phyloP scores from a whole-genome alignment of 2,329 filamentous ascomycete genomes.

The Mycosphaerella sp. region DNA sequence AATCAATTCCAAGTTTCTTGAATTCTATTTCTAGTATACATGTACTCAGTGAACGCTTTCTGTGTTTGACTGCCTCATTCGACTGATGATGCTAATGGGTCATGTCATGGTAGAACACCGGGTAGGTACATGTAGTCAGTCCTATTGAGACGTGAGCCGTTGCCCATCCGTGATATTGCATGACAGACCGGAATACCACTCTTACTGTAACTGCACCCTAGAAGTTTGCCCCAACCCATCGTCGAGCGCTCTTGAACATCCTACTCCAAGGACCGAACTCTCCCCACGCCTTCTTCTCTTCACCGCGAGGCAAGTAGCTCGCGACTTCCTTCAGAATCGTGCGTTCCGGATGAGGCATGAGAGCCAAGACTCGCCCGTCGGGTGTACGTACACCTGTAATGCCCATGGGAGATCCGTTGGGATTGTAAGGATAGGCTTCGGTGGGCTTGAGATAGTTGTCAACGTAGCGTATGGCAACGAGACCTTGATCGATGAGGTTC shows the following conservation, averaged over 20 bases:
- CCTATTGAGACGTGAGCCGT: too few relatives aligned
- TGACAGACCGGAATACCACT: too few relatives aligned
- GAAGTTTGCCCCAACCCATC: slow-evolving; percentile 57
- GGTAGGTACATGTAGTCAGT: too few relatives aligned
- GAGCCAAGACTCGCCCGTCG: slow-evolving; percentile 73
- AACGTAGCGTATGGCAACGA: slow-evolving; percentile 75
- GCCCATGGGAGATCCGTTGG: slow-evolving; percentile 75
- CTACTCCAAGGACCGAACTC: slow-evolving; percentile 79
- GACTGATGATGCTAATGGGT: too few relatives aligned
- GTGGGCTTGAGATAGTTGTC: slow-evolving; percentile 74
- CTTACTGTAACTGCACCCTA: too few relatives aligned
- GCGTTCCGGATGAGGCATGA: slow-evolving; percentile 95
- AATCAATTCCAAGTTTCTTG: too few relatives aligned
- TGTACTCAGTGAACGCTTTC: too few relatives aligned
- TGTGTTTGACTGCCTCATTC: too few relatives aligned
- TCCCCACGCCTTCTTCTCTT: slow-evolving; percentile 60
- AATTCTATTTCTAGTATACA: too few relatives aligned
- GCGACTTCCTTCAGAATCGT: slow-evolving; percentile 73
- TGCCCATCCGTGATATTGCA: too few relatives aligned
- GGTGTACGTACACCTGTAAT: slow-evolving; percentile 72
- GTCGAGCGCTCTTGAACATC: slow-evolving; percentile 79
- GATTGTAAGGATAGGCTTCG: slow-evolving; percentile 81
- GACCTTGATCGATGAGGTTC: slow-evolving; percentile 56
- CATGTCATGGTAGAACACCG: too few relatives aligned
- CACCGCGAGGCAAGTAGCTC: slow-evolving; percentile 68